Evolutionary conservation across 169 alveolate species (phyloP).

Genomic region (Plasmodium chabaudi): DNA sequence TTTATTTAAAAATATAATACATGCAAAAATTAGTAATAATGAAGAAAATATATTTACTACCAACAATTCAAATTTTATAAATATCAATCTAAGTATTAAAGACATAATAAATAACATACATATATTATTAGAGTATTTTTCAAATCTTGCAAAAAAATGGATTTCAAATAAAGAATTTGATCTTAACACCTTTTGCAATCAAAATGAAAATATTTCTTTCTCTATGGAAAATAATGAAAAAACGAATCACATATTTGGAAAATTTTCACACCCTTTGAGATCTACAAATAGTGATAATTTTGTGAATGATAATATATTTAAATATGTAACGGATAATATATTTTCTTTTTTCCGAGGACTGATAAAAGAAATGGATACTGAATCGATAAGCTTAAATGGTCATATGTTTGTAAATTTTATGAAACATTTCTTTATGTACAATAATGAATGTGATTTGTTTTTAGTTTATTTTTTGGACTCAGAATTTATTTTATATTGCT

Average conservation of each 20-base stretch:
- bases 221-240: not conserved
- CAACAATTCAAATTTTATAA: constrained; percentile 18
- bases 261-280: not conserved
- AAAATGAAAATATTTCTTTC: constrained; percentile 2
- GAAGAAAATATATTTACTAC: constrained; percentile 4
- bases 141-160: constrained; percentile 10
- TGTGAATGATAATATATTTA: constrained; percentile 15
- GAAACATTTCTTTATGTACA: constrained; percentile 10
- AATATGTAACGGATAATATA: constrained; percentile 20
- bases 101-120: constrained; percentile 17
- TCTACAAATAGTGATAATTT: not conserved
- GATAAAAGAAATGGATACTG: constrained; percentile 25
- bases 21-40: constrained; percentile 13
- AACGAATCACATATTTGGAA: not conserved
- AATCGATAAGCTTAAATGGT: constrained; percentile 36
- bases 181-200: constrained; percentile 14
- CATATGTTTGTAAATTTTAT: constrained; percentile 22
- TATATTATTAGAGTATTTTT: constrained; percentile 32
- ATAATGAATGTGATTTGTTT: constrained; percentile 44
- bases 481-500: constrained; percentile 11
- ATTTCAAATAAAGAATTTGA: constrained; percentile 32
- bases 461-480: constrained; percentile 16
- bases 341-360: constrained; percentile 42
- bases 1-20: constrained; percentile 18
- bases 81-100: constrained; percentile 49